Evolutionary conservation across 192 early-diverging fungal species (phyloP).

Genomic region (Backusella liffmaniae): DNA sequence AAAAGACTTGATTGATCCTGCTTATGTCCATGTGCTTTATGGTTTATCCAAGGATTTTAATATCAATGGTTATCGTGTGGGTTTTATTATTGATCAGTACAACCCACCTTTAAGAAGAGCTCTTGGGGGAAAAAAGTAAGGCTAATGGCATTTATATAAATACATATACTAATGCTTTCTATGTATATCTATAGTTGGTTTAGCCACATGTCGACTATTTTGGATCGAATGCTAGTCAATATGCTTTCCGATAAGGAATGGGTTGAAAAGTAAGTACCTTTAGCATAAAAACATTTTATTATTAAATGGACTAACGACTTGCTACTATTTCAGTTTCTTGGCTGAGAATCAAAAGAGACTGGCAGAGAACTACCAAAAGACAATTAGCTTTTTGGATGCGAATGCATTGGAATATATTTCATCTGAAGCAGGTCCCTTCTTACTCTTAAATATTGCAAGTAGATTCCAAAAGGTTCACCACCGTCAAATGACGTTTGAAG

Average conservation of each 20-base stretch:
- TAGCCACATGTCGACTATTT: slow-evolving; percentile 59
- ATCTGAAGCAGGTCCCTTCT: slow-evolving; percentile 70
- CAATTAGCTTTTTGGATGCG: slow-evolving; percentile 40
- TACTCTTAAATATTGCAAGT: slow-evolving; percentile 61
- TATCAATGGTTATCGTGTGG: slow-evolving; percentile 72
- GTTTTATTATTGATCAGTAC: slow-evolving; percentile 62
- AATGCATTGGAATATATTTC: slow-evolving; percentile 54
- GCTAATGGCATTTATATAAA: slow-evolving; percentile 11
- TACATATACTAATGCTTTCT: neutral
- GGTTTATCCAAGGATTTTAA: slow-evolving; percentile 86
- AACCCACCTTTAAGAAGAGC: slow-evolving; percentile 46
- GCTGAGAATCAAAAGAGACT: slow-evolving; percentile 56
- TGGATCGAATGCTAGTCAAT: slow-evolving; percentile 54
- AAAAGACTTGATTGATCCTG: slow-evolving; percentile 58
- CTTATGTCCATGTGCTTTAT: slow-evolving; percentile 68
- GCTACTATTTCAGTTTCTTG: slow-evolving; percentile 41
- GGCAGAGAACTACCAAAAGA: slow-evolving; percentile 46
- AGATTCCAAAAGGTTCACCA: slow-evolving; percentile 11
- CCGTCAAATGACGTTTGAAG: slow-evolving; percentile 26
- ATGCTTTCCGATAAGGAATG: slow-evolving; percentile 56
- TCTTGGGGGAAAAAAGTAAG: slow-evolving; percentile 43
- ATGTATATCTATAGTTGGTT: slow-evolving; percentile 41
- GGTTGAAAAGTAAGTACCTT: slow-evolving; percentile 43
- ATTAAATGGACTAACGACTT: neutral
- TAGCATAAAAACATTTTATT: too few species aligned